Conservation (phyloP, 371 early-diverging fungal genomes). For the Mortierella sp. region DNA sequence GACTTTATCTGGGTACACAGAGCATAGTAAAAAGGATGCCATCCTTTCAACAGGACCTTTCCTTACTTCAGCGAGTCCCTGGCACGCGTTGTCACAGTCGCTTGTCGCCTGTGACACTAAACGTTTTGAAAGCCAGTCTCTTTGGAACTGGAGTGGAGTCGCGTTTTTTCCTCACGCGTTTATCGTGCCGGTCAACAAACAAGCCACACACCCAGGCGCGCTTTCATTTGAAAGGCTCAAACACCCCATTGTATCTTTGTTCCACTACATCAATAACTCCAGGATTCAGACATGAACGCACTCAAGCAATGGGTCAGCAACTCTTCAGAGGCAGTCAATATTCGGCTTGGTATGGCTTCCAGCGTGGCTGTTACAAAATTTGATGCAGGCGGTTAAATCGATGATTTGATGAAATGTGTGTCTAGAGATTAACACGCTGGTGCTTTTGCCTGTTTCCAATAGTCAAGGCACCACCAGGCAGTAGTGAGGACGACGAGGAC, state of each 20-base stretch:
- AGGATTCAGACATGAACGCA: constrained; percentile 29
- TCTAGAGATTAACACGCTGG: background rate
- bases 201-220: no score
- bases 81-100: no score
- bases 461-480: constrained; percentile 35
- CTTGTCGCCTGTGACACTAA: no score
- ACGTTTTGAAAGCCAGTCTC: no score
- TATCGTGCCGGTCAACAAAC: no score
- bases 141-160: no score
- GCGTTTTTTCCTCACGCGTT: no score
- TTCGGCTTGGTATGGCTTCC: constrained; percentile 52
- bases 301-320: constrained; percentile 55
- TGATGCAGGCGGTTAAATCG: background rate
- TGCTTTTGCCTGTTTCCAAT: background rate
- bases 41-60: no score
- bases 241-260: background rate
- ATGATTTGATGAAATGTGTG: background rate
- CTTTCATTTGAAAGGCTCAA: no score
- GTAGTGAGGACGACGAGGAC: constrained; percentile 36
- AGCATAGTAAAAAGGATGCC: no score
- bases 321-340: constrained; percentile 56
- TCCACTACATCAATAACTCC: background rate
- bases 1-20: no score
- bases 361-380: background rate
- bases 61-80: no score